These are phyloP conservation scores for Malus orientalis DNA, from an alignment of 306 rosid species.

Conservation along the genomic window DNA sequence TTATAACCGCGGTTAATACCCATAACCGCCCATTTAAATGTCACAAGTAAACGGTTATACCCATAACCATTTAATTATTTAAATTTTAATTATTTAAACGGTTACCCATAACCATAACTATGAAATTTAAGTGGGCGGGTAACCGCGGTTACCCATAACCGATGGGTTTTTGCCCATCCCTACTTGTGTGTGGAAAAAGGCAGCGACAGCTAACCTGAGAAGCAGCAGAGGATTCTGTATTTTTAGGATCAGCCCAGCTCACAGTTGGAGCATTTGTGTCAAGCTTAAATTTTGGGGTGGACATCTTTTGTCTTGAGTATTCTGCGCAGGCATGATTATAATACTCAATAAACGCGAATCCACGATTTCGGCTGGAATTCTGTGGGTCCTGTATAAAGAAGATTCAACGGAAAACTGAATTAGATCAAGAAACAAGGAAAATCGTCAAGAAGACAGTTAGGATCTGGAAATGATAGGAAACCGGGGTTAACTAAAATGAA, in stretches of 20 bases:
- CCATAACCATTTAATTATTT: too few relatives aligned
- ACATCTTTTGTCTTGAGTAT: conserved; percentile 60
- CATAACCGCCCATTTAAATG: too few relatives aligned
- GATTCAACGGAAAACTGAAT: not conserved
- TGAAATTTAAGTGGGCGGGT: too few relatives aligned
- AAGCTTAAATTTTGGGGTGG: conserved; percentile 56
- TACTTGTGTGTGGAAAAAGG: not conserved
- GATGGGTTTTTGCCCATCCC: too few relatives aligned
- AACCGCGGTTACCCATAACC: too few relatives aligned
- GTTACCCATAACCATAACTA: too few relatives aligned
- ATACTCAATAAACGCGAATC: conserved; percentile 60
- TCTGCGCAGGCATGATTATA: conserved; percentile 65
- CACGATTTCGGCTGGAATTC: conserved; percentile 43
- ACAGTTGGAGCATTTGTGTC: conserved; percentile 55
- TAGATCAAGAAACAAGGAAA: conserved; percentile 10
- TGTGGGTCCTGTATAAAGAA: conserved; percentile 45
- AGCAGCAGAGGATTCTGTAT: conserved; percentile 47
- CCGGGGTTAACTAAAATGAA: not conserved
- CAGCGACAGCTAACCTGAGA: conserved; percentile 41
- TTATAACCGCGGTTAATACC: too few relatives aligned
- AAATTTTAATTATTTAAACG: too few relatives aligned
- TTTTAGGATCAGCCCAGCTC: conserved; percentile 71
- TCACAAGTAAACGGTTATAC: too few relatives aligned
- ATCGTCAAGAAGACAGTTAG: not conserved
- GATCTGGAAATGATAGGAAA: not conserved